Base-by-base conservation (phyloP, 2,329 filamentous ascomycete genomes). In the Trichoderma sp. region DNA sequence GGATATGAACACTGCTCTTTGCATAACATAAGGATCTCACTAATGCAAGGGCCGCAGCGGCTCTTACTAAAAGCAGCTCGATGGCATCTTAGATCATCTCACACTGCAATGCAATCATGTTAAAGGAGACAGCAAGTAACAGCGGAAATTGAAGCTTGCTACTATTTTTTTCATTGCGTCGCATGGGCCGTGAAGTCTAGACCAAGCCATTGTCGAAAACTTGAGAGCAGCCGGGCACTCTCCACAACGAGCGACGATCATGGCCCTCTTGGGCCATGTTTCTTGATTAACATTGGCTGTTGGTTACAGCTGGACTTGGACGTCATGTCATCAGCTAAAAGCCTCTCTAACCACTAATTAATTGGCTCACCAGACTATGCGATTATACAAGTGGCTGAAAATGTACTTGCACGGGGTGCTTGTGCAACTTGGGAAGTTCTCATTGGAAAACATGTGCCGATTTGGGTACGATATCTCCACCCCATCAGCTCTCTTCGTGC, bases 401-500 rank as follows among this genome's bases (percentile, higher is more conserved):
- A 19, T 40, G 5, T 6, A 19, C 16, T 40, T 14, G 37, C 19
- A 40, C 37, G 37, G 16, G 27, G 27, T 27, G 37, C 35, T 14
- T 37, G 35, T 5, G 35, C 37, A 40, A 40, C 19, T 53, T 19
- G 21, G 19, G 31, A 21, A 33, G 29, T 24, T 29, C 49, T 55
- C 35, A 27, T 27, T 57, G 16, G 52, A 27, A 35, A 58, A 43
- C 10, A 16, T n/a, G n/a, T 52, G 8, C 37, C 10, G 29, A 40
- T 43, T 16, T 52, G n/a, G 27, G 29, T 14, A 24, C 63, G n/a
- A n/a, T 29, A 47, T 31, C 35, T 57, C 52, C 37, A 37, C 60
- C 21, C n/a, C 60, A 63, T 63, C 60, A 63, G 31, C 64, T 67
- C 55, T 67, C 55, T 52, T 67, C 21, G 55, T 59, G 55, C 52